Percentiles rank a stretch among this genome's conserved stretches.
phyloP scores from a whole-genome alignment of 257 asterid genomes.

The Scutellaria baicalensis region DNA sequence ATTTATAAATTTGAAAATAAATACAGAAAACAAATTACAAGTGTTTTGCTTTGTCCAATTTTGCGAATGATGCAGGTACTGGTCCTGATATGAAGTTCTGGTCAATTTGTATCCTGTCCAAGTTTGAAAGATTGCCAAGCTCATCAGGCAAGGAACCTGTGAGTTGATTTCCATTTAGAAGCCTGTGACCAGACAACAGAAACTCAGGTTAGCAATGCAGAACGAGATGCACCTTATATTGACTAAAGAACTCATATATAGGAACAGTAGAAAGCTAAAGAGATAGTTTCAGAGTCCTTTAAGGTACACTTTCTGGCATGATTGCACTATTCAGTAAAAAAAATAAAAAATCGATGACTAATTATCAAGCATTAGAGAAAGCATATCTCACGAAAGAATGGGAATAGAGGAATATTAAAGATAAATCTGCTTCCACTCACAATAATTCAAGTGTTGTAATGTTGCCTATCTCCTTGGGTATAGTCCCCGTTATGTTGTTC shows the following conservation, averaged over 20 bases:
- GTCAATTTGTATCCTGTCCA: conserved; percentile 93
- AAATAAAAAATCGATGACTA: not conserved
- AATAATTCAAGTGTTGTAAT: conserved; percentile 52
- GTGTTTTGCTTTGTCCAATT: conserved; percentile 55
- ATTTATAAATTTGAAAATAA: not conserved
- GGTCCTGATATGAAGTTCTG: conserved; percentile 84
- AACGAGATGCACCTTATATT: not conserved
- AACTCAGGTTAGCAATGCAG: not conserved
- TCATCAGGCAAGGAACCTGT: conserved; percentile 93
- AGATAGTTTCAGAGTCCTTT: not conserved
- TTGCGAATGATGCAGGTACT: conserved; percentile 70
- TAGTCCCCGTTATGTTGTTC: conserved; percentile 71
- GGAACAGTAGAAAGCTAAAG: not conserved
- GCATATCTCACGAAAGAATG: not conserved
- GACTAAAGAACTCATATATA: not conserved
- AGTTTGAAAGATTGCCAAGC: conserved; percentile 71
- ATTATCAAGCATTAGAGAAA: not conserved
- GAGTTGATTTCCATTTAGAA: conserved; percentile 84
- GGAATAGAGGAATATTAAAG: not conserved
- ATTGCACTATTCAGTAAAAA: not conserved
- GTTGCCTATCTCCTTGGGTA: conserved; percentile 94
- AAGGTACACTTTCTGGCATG: not conserved
- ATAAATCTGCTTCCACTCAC: conserved; percentile 46
- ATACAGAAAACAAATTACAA: conserved; percentile 43
- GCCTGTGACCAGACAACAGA: conserved; percentile 46